Base-by-base conservation (phyloP, 2,329 filamentous ascomycete genomes). In the Beauveria medogensis region DNA sequence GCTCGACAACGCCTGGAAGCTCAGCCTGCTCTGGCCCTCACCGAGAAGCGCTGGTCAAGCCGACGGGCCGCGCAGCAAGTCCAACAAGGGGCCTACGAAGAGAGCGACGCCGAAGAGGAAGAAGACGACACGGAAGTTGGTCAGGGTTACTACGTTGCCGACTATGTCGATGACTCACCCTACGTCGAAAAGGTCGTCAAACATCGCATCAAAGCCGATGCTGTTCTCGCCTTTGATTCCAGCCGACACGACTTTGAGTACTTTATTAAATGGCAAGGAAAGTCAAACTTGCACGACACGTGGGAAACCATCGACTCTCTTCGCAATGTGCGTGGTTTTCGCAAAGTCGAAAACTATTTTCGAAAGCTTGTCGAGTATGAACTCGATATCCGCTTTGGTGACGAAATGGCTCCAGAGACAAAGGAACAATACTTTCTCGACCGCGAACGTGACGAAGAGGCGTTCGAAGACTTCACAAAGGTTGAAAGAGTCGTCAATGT, bases 391-490 rank as follows among this genome's bases (percentile, higher is more conserved):
- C 82, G 86, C 62, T 85, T 88, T 66, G 89, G 90, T 41, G 84
- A 91, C 12, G 87, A 92, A 52, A 82, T 91, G 46, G 85, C 89
- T 14, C 88, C 89, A 0, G 91, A 97, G 75, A 90, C 93, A 67
- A 89, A 90, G 64, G 91, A 97, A 74, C 92, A 95, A 73, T 96
- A 92, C 81, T 90, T 92, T 72, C 84, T 99, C n/a, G 92, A 97
- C 69, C 89, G 92, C 55, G 94, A 99, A 75, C 86, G 92, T 62
- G 90, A 94, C 65, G 85, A 92, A 62, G 92, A 97, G 72, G 89
- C 91, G 2, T 83, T 95, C 56, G 88, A 90, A 64, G 92, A 97
- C 69, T 96, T 91, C 74, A 94, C 90, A 64, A 88, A 94, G 67
- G 92, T 97, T 37, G 94, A 99, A 73, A 86, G 94, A 67, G 88